Evolutionary conservation across 2,329 filamentous ascomycete species (phyloP).

Genomic region (Corynespora cassiicola): DNA sequence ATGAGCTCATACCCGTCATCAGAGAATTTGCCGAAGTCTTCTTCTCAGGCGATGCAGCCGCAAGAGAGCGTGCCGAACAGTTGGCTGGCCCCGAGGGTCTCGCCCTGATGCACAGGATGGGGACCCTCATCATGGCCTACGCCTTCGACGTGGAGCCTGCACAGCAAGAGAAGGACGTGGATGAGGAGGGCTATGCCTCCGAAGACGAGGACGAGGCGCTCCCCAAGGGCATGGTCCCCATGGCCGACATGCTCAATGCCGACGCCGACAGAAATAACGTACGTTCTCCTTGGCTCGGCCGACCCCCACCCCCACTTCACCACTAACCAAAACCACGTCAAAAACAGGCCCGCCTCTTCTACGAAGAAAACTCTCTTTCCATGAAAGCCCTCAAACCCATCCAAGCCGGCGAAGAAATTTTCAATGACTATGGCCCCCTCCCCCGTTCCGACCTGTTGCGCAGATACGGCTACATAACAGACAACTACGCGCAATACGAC

Average conservation of each 20-base stretch:
- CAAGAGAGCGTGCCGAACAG: constrained; percentile 44
- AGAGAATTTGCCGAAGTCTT: constrained; percentile 46
- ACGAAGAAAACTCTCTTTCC: constrained; percentile 66
- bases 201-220: constrained; percentile 56
- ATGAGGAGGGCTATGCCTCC: constrained; percentile 59
- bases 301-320: no score
- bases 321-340: constrained; percentile 4
- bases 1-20: constrained; percentile 62
- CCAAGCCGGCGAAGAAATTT: constrained; percentile 73
- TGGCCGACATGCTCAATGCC: constrained; percentile 89
- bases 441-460: constrained; percentile 82
- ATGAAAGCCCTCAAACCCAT: constrained; percentile 77
- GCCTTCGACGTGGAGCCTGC: constrained; percentile 78
- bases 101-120: constrained; percentile 76
- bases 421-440: constrained; percentile 89
- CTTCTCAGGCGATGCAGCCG: constrained; percentile 44
- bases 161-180: constrained; percentile 56
- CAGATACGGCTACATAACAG: constrained; percentile 86
- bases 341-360: constrained; percentile 63
- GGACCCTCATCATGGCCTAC: constrained; percentile 89
- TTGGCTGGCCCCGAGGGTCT: constrained; percentile 57
- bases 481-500: constrained; percentile 78
- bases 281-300: no score
- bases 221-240: constrained; percentile 84
- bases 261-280: constrained; percentile 85